phyloP scores from a whole-genome alignment of 169 alveolate species.

The Eimeria brunetti region DNA sequence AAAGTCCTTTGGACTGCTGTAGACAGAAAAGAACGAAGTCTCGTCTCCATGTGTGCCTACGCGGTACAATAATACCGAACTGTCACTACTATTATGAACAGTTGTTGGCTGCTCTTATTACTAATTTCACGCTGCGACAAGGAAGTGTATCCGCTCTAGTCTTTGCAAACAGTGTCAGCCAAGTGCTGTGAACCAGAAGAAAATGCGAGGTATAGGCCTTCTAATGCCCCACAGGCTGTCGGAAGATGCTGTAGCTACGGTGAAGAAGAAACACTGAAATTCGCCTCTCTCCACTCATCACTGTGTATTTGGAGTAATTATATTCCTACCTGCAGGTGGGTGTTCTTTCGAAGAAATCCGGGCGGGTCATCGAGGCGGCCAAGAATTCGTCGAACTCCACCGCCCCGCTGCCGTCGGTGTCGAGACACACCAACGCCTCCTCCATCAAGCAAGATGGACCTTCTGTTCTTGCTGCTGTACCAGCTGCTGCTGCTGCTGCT shows the following conservation, averaged over 20 bases:
- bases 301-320: neutral
- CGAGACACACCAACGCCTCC: constrained; percentile 74
- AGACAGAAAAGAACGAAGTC: too few relatives aligned
- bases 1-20: too few relatives aligned
- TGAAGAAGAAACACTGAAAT: neutral
- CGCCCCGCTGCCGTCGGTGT: constrained; percentile 79
- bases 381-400: constrained; percentile 73
- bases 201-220: too few relatives aligned
- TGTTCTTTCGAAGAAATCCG: constrained; percentile 26
- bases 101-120: too few relatives aligned
- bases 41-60: too few relatives aligned
- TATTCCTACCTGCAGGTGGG: constrained; percentile 62
- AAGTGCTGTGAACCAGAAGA: too few relatives aligned
- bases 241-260: neutral
- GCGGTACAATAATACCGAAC: too few relatives aligned
- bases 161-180: too few relatives aligned
- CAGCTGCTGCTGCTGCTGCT: neutral
- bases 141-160: too few relatives aligned
- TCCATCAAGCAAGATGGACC: constrained; percentile 38
- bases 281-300: neutral
- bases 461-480: neutral
- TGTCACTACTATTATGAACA: too few relatives aligned
- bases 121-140: too few relatives aligned
- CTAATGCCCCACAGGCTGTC: too few relatives aligned
- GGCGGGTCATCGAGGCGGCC: constrained; percentile 74